These are phyloP conservation scores for Juncus inflexus DNA, from an alignment of 176 grass and related monocot species.

Conservation along the genomic window DNA sequence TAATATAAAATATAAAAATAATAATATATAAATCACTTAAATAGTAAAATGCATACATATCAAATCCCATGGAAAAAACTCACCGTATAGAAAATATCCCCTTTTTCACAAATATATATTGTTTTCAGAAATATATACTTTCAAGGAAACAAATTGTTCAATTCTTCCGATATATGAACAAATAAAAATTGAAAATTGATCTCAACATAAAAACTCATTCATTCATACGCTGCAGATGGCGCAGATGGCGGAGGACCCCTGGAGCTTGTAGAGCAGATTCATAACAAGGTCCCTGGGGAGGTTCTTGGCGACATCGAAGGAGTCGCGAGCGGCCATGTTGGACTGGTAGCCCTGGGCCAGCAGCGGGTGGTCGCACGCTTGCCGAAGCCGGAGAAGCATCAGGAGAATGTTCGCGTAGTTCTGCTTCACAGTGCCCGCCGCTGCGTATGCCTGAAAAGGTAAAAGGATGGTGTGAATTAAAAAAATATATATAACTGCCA, in stretches of 20 bases:
- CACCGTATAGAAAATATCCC: too few relatives aligned
- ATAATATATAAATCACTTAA: too few relatives aligned
- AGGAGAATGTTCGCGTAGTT: slow-evolving; percentile 95
- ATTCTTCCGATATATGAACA: not conserved
- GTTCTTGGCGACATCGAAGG: slow-evolving; percentile 77
- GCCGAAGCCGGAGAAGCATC: slow-evolving; percentile 82
- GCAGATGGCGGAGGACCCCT: slow-evolving; percentile 69
- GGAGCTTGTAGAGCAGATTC: slow-evolving; percentile 68
- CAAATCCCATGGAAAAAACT: too few relatives aligned
- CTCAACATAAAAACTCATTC: not conserved
- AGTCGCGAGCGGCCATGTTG: slow-evolving; percentile 61
- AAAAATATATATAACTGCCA: too few relatives aligned
- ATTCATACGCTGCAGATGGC: slow-evolving; percentile 68
- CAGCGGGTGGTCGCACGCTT: slow-evolving; percentile 93
- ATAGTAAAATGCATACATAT: too few relatives aligned
- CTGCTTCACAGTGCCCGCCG: slow-evolving; percentile 93
- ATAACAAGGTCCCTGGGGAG: slow-evolving; percentile 67
- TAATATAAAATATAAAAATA: too few relatives aligned
- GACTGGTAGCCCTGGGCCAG: slow-evolving; percentile 82
- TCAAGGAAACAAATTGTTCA: not conserved
- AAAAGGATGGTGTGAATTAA: too few relatives aligned
- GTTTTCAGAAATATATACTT: not conserved
- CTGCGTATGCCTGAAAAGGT: slow-evolving; percentile 81
- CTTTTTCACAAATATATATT: too few relatives aligned
- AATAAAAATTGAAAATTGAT: not conserved